Evolutionary conservation across 2,329 filamentous ascomycete genomes (phyloP), one percentile per base, ranked within the genome.

Genomic region (Emmonsiellopsis sp.): DNA sequence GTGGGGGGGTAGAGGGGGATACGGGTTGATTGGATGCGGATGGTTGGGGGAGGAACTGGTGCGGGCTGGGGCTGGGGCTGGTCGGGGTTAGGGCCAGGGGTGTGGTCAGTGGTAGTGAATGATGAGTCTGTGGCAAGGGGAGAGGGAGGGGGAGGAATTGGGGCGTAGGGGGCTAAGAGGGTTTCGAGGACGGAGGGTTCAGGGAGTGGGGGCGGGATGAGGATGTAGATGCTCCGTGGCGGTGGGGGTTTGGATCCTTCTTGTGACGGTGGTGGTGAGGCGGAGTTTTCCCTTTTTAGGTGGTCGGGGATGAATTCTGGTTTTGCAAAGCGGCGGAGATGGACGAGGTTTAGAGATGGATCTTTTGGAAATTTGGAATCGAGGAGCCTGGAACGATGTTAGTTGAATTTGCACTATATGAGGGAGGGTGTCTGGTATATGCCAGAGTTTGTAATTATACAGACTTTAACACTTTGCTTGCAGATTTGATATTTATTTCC

Each of bases 381-480:
- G 16, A 75, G 66, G 34, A 66, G 65, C 60, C 73, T 74, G 38
- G 48, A 49, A 50, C 55, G 11, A 7, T 63, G 30, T n/a, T 42
- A 32, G 44, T 16, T 31, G 38, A 53, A 37, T 53, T 16, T 13
- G 38, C 48, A 37, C n/a, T 7, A 26, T 42, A 44, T 48, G 34
- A 43, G 15, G 8, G n/a, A 26, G 20, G 20, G 20, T 26, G 20
- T 5, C 2, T 26, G 3, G 20, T 2, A 26, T 26, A 26, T 26
- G 42, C 30, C 30, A 32, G 15, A 11, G 15, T 34, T 45, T 7
- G 34, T 35, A 37, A 40, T 34, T 15, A 15, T 16, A 55, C 67
- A 54, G 60, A 74, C 73, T 74, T 72, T 50, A 72, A 62, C 45
- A 73, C 71, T 56, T 70, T 71, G 15, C 70, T 71, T 8, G 73